phyloP scores from a whole-genome alignment of 352 stramenopile species.

The Phytopythium cucurbitacearum region DNA sequence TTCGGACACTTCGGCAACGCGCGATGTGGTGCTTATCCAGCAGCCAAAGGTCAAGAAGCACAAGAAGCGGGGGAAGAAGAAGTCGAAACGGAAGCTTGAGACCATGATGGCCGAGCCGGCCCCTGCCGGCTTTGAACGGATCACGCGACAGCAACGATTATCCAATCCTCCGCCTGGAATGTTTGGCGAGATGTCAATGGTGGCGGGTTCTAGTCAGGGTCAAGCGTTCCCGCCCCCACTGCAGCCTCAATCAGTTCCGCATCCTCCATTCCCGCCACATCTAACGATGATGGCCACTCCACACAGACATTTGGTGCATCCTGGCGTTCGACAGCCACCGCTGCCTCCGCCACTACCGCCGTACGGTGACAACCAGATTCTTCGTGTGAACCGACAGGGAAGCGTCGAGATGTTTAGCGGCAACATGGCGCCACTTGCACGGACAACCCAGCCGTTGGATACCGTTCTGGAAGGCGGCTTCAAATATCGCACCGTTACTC shows the following conservation, averaged over 20 bases:
- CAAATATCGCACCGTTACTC: conserved; percentile 30
- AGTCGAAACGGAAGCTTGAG: conserved; percentile 66
- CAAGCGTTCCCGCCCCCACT: conserved; percentile 1
- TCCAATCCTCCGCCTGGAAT: conserved; percentile 1
- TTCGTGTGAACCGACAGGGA: conserved; percentile 71
- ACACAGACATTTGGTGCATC: too few species aligned
- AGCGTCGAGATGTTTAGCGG: conserved; percentile 45
- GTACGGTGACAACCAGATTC: conserved; percentile 53
- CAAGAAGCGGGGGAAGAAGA: conserved; percentile 79
- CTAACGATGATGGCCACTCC: too few species aligned
- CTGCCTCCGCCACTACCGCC: conserved; percentile 7
- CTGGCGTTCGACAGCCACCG: conserved; percentile 2
- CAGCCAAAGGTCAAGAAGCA: conserved; percentile 41
- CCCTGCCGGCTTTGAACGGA: conserved; percentile 24
- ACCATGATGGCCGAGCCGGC: conserved; percentile 31
- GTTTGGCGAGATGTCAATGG: not conserved
- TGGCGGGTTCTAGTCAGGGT: too few species aligned
- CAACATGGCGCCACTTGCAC: conserved; percentile 6
- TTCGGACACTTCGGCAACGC: not conserved
- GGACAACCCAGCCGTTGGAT: conserved; percentile 10
- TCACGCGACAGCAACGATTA: conserved; percentile 25
- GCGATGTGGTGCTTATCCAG: not conserved
- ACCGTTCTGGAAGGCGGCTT: conserved; percentile 22
- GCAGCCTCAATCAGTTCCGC: conserved; percentile 2
- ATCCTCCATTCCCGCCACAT: conserved; percentile 4